Evolutionary conservation across 495 filamentous ascomycete genomes (phyloP).

Genomic region (Lindgomyces ingoldianus): DNA sequence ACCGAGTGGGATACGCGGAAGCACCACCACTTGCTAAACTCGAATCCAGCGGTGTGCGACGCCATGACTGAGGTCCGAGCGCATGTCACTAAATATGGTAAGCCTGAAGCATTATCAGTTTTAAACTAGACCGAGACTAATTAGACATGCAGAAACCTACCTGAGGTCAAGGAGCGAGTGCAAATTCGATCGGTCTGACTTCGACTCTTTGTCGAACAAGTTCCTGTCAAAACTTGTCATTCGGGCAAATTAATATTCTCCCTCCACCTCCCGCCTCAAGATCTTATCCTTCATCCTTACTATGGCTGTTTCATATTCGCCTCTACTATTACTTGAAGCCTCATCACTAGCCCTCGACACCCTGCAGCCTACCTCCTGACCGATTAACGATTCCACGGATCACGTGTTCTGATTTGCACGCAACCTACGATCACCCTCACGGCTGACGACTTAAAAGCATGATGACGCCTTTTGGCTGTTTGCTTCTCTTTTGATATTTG

Average conservation of each 20-base stretch:
- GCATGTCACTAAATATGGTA: conserved; percentile 88
- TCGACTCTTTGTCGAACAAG: conserved; percentile 92
- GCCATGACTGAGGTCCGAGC: conserved; percentile 90
- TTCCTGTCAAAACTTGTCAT: conserved; percentile 92
- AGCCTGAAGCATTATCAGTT: conserved; percentile 43
- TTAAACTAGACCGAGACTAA: conserved; percentile 14
- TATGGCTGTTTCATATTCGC: conserved; percentile 7
- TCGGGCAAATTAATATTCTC: conserved; percentile 68
- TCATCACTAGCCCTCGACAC: conserved; percentile 22
- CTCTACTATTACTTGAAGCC: conserved; percentile 9
- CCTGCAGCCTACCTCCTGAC: conserved; percentile 15
- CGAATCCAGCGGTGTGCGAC: conserved; percentile 85
- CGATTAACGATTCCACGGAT: conserved; percentile 32
- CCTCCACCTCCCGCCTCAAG: conserved; percentile 1
- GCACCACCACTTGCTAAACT: conserved; percentile 82
- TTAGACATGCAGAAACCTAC: conserved; percentile 55
- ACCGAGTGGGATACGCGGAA: conserved; percentile 87
- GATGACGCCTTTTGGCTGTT: conserved; percentile 25
- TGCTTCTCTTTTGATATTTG: conserved; percentile 6
- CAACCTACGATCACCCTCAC: conserved; percentile 31
- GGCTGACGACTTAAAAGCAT: conserved; percentile 36
- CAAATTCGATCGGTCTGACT: conserved; percentile 84
- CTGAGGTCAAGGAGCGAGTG: conserved; percentile 58
- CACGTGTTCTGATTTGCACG: conserved; percentile 24
- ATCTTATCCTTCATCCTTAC: conserved; percentile 3